Conservation (phyloP, 345 rosid species). For the Citrus australasica region DNA sequence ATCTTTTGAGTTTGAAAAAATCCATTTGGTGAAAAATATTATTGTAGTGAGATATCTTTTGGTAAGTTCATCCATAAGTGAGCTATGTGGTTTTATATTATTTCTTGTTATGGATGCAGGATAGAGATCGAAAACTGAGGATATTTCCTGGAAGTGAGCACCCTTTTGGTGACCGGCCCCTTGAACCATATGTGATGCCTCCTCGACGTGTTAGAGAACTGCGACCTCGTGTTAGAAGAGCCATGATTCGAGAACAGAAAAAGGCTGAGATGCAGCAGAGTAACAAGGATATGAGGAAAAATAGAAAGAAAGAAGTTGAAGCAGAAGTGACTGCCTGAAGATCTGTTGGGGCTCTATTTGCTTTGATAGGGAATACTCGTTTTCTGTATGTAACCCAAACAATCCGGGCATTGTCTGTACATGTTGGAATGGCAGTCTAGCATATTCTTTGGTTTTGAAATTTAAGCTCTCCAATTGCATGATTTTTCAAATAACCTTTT, state of each 20-base stretch:
- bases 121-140: conserved; percentile 89
- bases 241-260: conserved; percentile 86
- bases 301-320: conserved; percentile 47
- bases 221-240: conserved; percentile 94
- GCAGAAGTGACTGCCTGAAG: conserved; percentile 35
- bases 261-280: conserved; percentile 66
- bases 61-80: background rate
- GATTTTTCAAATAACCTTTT: background rate
- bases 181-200: conserved; percentile 75
- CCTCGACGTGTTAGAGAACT: conserved; percentile 80
- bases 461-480: background rate
- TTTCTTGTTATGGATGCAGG: conserved; percentile 46
- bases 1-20: background rate
- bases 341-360: background rate
- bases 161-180: conserved; percentile 74
- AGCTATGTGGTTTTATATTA: background rate
- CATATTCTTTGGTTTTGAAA: background rate
- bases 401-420: background rate
- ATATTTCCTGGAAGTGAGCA: conserved; percentile 82
- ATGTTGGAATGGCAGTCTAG: conserved; percentile 2
- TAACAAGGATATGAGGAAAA: conserved; percentile 38
- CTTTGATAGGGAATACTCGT: background rate
- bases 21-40: background rate
- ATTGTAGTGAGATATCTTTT: background rate
- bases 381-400: conserved; percentile 17